Base-by-base conservation (phyloP, 73 alveolate species). In the Paramecium sonneborni region DNA sequence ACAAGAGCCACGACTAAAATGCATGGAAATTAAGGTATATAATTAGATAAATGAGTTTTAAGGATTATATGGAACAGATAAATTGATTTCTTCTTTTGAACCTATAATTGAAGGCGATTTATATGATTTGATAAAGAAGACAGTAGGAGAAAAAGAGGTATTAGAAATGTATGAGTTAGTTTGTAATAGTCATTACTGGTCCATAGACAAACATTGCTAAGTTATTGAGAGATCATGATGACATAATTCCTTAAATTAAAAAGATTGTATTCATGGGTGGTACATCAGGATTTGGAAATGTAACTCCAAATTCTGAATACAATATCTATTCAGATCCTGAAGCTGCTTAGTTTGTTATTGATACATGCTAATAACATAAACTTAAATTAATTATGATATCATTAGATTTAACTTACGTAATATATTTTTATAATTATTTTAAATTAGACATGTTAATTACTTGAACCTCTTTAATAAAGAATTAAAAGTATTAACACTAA, bases 241-340 rank as follows among this genome's bases (percentile, higher is more conserved):
- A 79, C 46, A 46, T 79, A 24, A 23, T 79, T 23, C 69, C 76
- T 39, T 79, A 79, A 6, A 41, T 79, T 8, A 20, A 39, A 12
- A 34, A 79, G 30, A 44, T 79, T 3, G 90, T 79, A 0, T 39
- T 79, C 5, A 79, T 79, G 90, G 90, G 90, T 21, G 90, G 90
- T 15, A 79, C 90, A n/a, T 39, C 90, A 14, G 76, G 72, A 18
- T 39, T 79, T 38, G 90, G 90, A 6, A 79, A 79, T 79, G 41
- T 39, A 0, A 79, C 90, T 2, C 90, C 90, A 3, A 79, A 14
- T 79, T 57, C 90, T 6, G 90, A 79, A 79, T 79, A 30, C 55
- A 79, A 79, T 44, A 79, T 79, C 7, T 79, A 79, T 23, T 24
- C 48, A 23, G 90, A 79, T 12, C 90, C 90, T 11, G 90, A 79